Percentiles rank a stretch among this genome's conserved stretches.
phyloP scores from a whole-genome alignment of 257 asterid species.

The Solanum bulbocastanum region DNA sequence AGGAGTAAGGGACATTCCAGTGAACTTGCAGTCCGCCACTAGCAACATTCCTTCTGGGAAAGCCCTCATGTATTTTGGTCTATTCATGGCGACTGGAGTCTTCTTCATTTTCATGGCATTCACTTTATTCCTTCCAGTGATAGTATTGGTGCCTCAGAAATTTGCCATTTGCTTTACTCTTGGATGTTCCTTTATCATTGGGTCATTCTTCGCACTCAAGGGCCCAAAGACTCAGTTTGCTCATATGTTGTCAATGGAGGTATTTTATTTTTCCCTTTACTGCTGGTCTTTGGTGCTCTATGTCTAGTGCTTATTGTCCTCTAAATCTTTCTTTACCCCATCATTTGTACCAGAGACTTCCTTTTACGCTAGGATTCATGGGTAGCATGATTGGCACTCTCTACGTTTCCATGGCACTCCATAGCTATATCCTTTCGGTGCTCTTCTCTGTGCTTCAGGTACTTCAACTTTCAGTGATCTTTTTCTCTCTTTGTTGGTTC shows the following conservation, averaged over 20 bases:
- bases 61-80: constrained; percentile 78
- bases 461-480: constrained; percentile 6
- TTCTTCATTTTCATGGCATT: constrained; percentile 88
- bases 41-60: constrained; percentile 87
- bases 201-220: constrained; percentile 86
- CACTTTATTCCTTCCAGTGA: constrained; percentile 80
- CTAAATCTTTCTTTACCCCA: constrained; percentile 4
- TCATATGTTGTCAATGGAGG: constrained; percentile 92
- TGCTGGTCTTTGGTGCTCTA: background rate
- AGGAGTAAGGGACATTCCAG: constrained; percentile 87
- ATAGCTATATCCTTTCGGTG: constrained; percentile 86
- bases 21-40: constrained; percentile 94
- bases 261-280: constrained; percentile 3
- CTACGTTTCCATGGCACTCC: constrained; percentile 92
- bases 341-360: constrained; percentile 64
- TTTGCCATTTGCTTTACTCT: constrained; percentile 81
- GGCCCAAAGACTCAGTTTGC: constrained; percentile 73
- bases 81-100: constrained; percentile 72
- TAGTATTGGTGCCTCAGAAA: constrained; percentile 86
- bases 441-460: constrained; percentile 84
- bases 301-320: background rate
- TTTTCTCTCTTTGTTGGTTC: background rate
- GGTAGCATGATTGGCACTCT: constrained; percentile 90
- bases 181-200: constrained; percentile 75
- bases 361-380: constrained; percentile 77